Base-by-base conservation (phyloP, 768 basidiomycete genomes). In the Collybiopsis luxurians region DNA sequence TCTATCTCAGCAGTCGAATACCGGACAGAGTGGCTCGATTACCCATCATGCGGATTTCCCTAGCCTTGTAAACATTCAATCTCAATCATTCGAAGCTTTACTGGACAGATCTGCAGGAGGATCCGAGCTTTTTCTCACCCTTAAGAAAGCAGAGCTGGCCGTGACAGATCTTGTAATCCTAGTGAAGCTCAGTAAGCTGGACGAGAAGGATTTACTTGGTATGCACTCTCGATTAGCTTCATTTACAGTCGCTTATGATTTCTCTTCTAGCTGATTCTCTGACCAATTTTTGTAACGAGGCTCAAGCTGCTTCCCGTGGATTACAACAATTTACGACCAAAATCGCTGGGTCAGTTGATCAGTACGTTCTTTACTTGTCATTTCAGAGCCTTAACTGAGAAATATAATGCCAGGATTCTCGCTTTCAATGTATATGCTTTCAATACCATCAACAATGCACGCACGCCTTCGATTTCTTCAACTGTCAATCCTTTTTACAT, bases 121-220 rank as follows among this genome's bases (percentile, higher is more conserved):
- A n/a, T n/a, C n/a, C n/a, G n/a, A n/a, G n/a, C n/a, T n/a, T n/a
- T n/a, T n/a, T n/a, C 36, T 38, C 7, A 74, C 77, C 24, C 73
- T 82, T 53, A 69, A 78, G 64, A 76, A 74, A 64, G 75, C 79
- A 24, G 78, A 82, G 53, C 78, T 82, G 73, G 80, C 79, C 19
- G 79, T 77, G 5, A 66, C 56, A 49, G 80, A 82, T 56, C 73
- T 82, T 39, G 63, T 73, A 11, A 67, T 71, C 13, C 66, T 81
- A 27, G 78, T 83, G 9, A 68, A 68, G 38, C 61, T 67, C 53
- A 45, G 43, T 19, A 7, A 45, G 19, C 43, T 45, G 10, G 19
- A 7, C 7, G 19, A 38, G 9, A 7, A 38, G 17, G 13, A 24
- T 49, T 15, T 49, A 9, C 15, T n/a, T 19, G 23, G 43, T 26